These are phyloP conservation scores for Trifolium fragiferum DNA, from an alignment of 306 rosid genomes.

Conservation along the genomic window DNA sequence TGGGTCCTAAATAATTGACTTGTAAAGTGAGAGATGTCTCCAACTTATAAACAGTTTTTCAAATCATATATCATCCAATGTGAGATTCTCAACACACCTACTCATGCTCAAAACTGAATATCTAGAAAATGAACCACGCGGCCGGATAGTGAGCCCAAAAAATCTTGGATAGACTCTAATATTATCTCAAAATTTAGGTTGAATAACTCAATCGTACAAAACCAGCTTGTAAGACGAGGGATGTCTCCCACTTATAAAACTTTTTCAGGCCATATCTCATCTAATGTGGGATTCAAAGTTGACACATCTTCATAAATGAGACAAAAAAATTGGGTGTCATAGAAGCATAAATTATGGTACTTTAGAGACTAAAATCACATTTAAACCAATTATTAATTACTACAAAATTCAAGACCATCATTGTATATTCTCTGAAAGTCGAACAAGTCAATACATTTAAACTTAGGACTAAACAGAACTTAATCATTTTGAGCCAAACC, in stretches of 20 bases:
- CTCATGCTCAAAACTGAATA: not conserved
- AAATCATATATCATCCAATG: not conserved
- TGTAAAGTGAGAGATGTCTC: not conserved
- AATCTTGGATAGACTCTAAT: not conserved
- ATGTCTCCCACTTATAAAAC: not conserved
- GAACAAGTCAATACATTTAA: not conserved
- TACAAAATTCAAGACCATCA: not conserved
- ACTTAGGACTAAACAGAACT: not conserved
- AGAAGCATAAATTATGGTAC: not conserved
- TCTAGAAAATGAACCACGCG: not conserved
- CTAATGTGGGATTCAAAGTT: not conserved
- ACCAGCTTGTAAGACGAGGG: not conserved
- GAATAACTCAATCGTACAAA: not conserved
- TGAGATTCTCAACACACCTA: not conserved
- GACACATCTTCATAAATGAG: not conserved
- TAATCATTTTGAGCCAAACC: not conserved
- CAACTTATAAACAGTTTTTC: not conserved
- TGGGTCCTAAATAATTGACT: not conserved
- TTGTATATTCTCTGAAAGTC: not conserved
- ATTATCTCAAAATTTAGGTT: not conserved
- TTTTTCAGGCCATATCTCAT: not conserved
- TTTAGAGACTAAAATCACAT: not conserved
- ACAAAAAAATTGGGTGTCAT: not conserved
- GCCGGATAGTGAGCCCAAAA: not conserved
- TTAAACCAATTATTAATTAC: not conserved